Evolutionary conservation across 164 flowering plant genomes (phyloP).

Genomic region (Warburgia ugandensis): DNA sequence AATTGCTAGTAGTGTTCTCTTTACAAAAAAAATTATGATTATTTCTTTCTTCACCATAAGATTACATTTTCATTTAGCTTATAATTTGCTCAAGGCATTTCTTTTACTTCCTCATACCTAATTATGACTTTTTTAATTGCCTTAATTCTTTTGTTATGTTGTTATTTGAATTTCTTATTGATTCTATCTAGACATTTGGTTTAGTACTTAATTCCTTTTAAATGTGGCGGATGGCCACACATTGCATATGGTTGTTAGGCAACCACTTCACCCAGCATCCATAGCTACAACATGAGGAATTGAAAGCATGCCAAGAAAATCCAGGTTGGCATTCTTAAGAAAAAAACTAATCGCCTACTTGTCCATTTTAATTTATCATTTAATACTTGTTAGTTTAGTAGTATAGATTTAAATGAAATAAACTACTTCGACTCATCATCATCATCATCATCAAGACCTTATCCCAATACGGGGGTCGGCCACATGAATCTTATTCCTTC

Average conservation of each 20-base stretch:
- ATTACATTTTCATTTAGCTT: neutral
- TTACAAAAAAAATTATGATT: no score
- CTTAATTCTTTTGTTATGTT: neutral
- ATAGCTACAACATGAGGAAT: conserved; percentile 15
- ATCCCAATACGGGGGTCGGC: no score
- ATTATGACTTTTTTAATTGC: neutral
- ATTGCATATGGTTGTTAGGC: conserved; percentile 86
- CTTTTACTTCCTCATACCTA: neutral
- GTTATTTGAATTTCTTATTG: neutral
- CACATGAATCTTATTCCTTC: no score
- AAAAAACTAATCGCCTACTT: no score
- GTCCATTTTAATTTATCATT: no score
- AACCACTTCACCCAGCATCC: conserved; percentile 50
- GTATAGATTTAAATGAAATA: no score
- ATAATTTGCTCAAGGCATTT: neutral
- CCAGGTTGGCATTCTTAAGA: conserved; percentile 10
- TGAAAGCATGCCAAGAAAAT: conserved; percentile 14
- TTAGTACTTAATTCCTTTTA: conserved; percentile 31
- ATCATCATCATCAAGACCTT: no score
- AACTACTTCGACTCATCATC: no score
- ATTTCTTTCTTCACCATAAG: no score
- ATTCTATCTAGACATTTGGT: conserved; percentile 9
- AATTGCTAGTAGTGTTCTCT: no score
- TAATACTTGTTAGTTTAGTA: no score
- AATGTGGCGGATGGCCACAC: conserved; percentile 99